These are phyloP conservation scores for Sclerospora graminicola DNA, from an alignment of 352 stramenopile genomes.

Conservation along the genomic window DNA sequence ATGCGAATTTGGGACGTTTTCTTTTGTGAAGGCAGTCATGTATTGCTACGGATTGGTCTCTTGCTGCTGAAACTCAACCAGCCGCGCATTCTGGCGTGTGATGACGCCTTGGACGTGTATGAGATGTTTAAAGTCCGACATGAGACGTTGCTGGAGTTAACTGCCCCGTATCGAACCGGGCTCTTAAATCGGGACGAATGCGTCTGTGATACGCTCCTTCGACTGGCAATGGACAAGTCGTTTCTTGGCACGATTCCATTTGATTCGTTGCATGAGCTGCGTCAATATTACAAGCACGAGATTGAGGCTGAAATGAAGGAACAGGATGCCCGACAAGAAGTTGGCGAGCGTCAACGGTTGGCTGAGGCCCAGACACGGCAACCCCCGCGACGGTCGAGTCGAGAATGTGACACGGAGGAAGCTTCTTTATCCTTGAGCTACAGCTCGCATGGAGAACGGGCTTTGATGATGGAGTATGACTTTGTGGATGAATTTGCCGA, in stretches of 20 bases:
- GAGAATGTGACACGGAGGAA: constrained; percentile 9
- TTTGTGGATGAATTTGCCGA: constrained; percentile 62
- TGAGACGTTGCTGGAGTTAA: constrained; percentile 45
- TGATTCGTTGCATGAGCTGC: constrained; percentile 63
- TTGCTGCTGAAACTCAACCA: constrained; percentile 78
- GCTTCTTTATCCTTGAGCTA: constrained; percentile 7
- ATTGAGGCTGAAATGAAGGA: constrained; percentile 46
- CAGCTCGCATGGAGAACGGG: constrained; percentile 20
- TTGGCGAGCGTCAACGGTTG: constrained; percentile 15
- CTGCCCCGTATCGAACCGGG: constrained; percentile 39
- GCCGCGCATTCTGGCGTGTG: constrained; percentile 53
- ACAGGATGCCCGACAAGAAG: constrained; percentile 20
- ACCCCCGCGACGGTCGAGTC: background rate
- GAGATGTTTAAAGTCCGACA: constrained; percentile 75
- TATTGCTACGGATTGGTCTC: constrained; percentile 77
- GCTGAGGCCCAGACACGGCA: background rate
- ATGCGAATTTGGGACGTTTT: constrained; percentile 87
- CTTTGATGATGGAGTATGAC: constrained; percentile 58
- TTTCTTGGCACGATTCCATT: constrained; percentile 68
- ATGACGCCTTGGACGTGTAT: constrained; percentile 73
- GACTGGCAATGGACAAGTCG: constrained; percentile 73
- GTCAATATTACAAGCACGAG: constrained; percentile 45
- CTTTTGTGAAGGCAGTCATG: constrained; percentile 85
- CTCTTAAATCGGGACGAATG: constrained; percentile 73
- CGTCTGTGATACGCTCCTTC: constrained; percentile 72